Evolutionary conservation across 2,329 filamentous ascomycete genomes (phyloP).

Genomic region (Sclerotinia nivalis): DNA sequence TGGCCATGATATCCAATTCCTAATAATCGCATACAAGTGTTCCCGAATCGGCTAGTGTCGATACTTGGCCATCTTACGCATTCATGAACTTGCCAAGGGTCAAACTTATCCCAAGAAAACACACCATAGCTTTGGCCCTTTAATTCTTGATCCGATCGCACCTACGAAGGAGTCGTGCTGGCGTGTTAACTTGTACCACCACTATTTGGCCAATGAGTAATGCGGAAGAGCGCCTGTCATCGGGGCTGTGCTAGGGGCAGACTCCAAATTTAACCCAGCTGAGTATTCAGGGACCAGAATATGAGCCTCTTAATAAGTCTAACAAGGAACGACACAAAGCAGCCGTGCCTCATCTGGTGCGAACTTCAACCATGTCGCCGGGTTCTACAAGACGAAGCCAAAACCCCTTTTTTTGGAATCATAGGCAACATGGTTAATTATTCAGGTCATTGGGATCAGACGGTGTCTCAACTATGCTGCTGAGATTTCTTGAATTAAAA

Average conservation of each 20-base stretch:
- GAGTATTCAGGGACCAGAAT: neutral
- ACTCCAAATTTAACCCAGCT: neutral
- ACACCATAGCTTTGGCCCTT: neutral
- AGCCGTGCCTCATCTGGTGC: neutral
- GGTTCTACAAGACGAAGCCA: neutral
- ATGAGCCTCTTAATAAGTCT: neutral
- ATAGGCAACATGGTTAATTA: neutral
- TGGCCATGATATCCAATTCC: neutral
- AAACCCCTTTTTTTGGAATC: neutral
- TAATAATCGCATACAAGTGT: neutral
- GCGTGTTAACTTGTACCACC: neutral
- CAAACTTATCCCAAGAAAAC: neutral
- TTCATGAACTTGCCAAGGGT: neutral
- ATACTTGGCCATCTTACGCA: neutral
- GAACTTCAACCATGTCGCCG: neutral
- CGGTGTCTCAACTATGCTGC: neutral
- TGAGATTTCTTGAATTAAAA: neutral
- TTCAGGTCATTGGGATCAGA: too few relatives aligned
- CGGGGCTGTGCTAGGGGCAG: neutral
- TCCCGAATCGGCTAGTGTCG: neutral
- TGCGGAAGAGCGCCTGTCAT: neutral
- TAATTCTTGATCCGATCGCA: neutral
- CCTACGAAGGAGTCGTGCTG: neutral
- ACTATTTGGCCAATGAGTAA: neutral
- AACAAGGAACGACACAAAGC: neutral